These are phyloP conservation scores for Mycena galopus DNA, from an alignment of 768 basidiomycete species.

Conservation along the genomic window DNA sequence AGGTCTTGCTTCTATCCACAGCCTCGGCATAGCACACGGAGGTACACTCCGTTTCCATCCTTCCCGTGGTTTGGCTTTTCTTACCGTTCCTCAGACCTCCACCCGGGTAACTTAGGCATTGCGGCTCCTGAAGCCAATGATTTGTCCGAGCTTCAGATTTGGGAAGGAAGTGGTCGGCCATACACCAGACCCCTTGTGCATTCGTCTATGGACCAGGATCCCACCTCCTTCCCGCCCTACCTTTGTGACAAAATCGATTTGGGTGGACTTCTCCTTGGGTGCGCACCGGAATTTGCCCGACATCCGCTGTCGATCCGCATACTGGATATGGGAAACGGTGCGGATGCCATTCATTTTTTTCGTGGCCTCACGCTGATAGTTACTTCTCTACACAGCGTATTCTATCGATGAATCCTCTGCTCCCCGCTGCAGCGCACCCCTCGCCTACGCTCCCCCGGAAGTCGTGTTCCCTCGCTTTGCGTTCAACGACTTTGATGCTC, in stretches of 20 bases:
- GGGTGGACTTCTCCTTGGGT: neutral
- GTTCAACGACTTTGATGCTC: neutral
- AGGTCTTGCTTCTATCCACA: constrained; percentile 5
- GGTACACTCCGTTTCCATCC: neutral
- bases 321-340: constrained; percentile 6
- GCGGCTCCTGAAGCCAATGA: constrained; percentile 3
- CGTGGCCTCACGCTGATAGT: too few relatives aligned
- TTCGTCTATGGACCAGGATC: neutral
- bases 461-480: neutral
- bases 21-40: constrained; percentile 6
- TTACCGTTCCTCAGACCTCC: neutral
- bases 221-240: constrained; percentile 7
- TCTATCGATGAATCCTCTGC: too few relatives aligned
- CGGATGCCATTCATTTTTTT: neutral
- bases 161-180: neutral
- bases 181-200: neutral
- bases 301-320: constrained; percentile 3
- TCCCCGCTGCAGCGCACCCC: neutral
- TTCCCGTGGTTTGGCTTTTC: too few relatives aligned
- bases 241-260: neutral
- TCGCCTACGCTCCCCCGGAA: neutral
- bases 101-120: neutral
- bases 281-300: neutral
- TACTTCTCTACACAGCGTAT: too few relatives aligned
- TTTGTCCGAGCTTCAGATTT: neutral